Conservation (phyloP, 305 asterid species). For the Fraxinus angustifolia region DNA sequence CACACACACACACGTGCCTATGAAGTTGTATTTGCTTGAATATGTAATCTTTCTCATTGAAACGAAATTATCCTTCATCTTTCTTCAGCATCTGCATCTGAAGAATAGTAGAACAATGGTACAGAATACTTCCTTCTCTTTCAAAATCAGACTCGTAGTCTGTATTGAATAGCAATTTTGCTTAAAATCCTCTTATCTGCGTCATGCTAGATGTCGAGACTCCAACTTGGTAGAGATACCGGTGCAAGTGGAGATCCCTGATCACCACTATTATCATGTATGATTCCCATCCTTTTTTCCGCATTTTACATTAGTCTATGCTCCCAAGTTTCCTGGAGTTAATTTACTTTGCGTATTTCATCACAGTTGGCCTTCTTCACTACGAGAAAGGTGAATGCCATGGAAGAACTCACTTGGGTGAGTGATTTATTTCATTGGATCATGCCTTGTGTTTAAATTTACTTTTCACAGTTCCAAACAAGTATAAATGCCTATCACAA, state of each 20-base stretch:
- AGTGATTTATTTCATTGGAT: slow-evolving; percentile 24
- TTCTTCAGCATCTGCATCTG: neutral
- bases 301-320: neutral
- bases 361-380: slow-evolving; percentile 85
- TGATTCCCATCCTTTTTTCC: slow-evolving; percentile 19
- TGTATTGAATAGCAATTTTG: slow-evolving; percentile 12
- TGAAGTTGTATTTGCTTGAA: slow-evolving; percentile 1
- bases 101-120: neutral
- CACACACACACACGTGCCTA: neutral
- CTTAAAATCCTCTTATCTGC: slow-evolving; percentile 8
- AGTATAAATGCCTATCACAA: neutral
- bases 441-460: slow-evolving; percentile 18
- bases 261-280: slow-evolving; percentile 86
- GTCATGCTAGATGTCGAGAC: slow-evolving; percentile 63
- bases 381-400: slow-evolving; percentile 57
- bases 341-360: slow-evolving; percentile 1
- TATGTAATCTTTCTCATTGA: neutral
- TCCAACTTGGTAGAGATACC: slow-evolving; percentile 85
- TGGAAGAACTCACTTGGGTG: slow-evolving; percentile 97
- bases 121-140: neutral
- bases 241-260: slow-evolving; percentile 78
- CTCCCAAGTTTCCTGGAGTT: slow-evolving; percentile 12
- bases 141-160: slow-evolving; percentile 12
- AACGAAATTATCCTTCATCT: neutral
- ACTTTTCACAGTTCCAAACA: slow-evolving; percentile 18